Evolutionary conservation across 1,284 basidiomycete genomes (phyloP), one percentile per base, ranked within the genome.

Genomic region (Boletus hoseneyae): DNA sequence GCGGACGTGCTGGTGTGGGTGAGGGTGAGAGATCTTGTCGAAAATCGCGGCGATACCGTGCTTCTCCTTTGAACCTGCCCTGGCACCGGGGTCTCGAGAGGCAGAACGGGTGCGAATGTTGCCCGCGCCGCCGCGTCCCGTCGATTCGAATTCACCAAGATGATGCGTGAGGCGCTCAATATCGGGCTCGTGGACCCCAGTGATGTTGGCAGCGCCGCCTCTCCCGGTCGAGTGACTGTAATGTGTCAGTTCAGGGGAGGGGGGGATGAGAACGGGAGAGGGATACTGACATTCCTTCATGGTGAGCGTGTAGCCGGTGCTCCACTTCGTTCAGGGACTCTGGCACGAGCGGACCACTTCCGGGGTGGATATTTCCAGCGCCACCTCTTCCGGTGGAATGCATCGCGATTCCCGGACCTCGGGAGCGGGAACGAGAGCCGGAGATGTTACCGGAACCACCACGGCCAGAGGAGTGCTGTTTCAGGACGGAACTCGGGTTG

Each of bases 71-170:
- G 67, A 67, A 9, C 16, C 6, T 11, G 58, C 56, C 38, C 66
- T 61, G 40, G 35, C 43, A 4, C 47, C 50, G 10, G 68, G 64
- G 30, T 72, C 70, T 16, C 72, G 71, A n/a, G 74, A 73, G 3
- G 39, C 59, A 15, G 73, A 75, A 34, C 70, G 69, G 12, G 75
- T 71, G 34, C 77, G 78, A 48, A 89, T 80, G 62, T 91, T 90
- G 11, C 88, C 88, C 6, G 70, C 78, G 9, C 87, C 88, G n/a
- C 88, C 87, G 18, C 87, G 79, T 3, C 87, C 87, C 12, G 76
- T 73, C 16, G 78, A 78, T 52, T 74, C 73, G 37, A 64, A 66
- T 1, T 65, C 65, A 9, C 55, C 52, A 10, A 57, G 52, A 48
- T 61, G 64, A 36, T 67, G 67, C 6, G 49, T 16, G 37, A 61